Conservation (phyloP, 1,284 basidiomycete genomes). For the Heimioporus retisporus region DNA sequence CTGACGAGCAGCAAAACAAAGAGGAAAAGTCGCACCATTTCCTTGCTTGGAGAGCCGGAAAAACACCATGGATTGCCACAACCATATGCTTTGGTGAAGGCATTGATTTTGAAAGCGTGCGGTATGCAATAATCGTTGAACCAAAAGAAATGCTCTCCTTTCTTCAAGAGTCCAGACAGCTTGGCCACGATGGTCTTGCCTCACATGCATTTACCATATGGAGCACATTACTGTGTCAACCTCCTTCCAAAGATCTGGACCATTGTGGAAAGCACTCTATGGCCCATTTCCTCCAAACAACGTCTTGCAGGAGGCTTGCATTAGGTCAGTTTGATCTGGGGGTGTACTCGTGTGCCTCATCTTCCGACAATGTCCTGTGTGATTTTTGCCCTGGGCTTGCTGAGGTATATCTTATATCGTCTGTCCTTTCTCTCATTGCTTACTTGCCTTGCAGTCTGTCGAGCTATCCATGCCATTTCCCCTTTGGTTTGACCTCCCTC, state of each 20-base stretch:
- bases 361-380: background rate
- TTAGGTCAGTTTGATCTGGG: slow-evolving; percentile 3
- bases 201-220: slow-evolving; percentile 6
- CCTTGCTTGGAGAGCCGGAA: background rate
- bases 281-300: slow-evolving; percentile 5
- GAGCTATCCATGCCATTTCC: too few relatives aligned
- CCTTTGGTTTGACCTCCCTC: background rate
- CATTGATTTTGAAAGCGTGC: slow-evolving; percentile 7
- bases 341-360: slow-evolving; percentile 4
- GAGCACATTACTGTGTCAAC: background rate
- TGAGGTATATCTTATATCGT: too few relatives aligned
- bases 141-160: slow-evolving; percentile 8
- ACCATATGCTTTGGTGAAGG: slow-evolving; percentile 12
- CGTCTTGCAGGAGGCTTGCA: background rate
- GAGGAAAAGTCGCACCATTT: slow-evolving; percentile 1
- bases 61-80: slow-evolving; percentile 2
- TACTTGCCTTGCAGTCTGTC: too few relatives aligned
- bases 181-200: background rate
- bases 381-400: background rate
- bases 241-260: background rate
- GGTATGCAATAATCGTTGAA: slow-evolving; percentile 6
- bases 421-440: too few relatives aligned
- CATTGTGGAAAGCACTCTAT: background rate
- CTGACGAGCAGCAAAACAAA: slow-evolving; percentile 1
- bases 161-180: slow-evolving; percentile 13